Base-by-base conservation (phyloP, 805 yeast species). In the Lachancea sp. region DNA sequence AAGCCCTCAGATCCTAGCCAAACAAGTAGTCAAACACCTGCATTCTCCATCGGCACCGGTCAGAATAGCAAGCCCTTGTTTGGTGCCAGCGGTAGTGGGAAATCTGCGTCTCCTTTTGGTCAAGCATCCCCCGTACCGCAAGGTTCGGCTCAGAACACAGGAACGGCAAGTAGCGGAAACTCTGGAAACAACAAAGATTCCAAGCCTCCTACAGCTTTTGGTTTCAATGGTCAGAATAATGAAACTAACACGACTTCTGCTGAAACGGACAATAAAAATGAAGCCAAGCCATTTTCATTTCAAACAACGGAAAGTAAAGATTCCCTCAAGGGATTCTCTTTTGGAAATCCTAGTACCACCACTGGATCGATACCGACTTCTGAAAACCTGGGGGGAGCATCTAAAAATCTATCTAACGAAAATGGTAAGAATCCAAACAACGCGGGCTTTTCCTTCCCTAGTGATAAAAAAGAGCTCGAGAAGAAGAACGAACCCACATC, bases 51-150 rank as follows among this genome's bases (percentile, higher is more conserved):
- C 22, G 44, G 42, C 13, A 29, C 39, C 9, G 37, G 18, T 7
- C 30, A 26, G 13, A 26, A 19, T 13, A 31, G 21, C 20, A 32
- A 18, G 15, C 29, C 35, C 18, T 12, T 15, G 20, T 38, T 38
- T 32, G 36, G 41, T 37, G 28, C 30, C 16, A 25, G 35, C 15
- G 20, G 15, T 15, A 17, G 16, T 16, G 11, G 29, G 12, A 41
- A 48, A 30, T 36, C 50, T n/a, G 41, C 48, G 7, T 47, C 49
- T 16, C 31, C 49, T 2, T 50, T 50, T 37, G 55, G 52, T 15
- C 19, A 43, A 20, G 33, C 34, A 29, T 8, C 28, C 36, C 7
- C 36, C n/a, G 17, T 12, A 4, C 24, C 36, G 19, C 18, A 3
- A 20, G 12, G 16, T 3, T 42, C 47, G 19, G 16, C 45, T n/a